phyloP scores from a whole-genome alignment of 192 early-diverging fungal genomes.

The Spizellomyces sp. region DNA sequence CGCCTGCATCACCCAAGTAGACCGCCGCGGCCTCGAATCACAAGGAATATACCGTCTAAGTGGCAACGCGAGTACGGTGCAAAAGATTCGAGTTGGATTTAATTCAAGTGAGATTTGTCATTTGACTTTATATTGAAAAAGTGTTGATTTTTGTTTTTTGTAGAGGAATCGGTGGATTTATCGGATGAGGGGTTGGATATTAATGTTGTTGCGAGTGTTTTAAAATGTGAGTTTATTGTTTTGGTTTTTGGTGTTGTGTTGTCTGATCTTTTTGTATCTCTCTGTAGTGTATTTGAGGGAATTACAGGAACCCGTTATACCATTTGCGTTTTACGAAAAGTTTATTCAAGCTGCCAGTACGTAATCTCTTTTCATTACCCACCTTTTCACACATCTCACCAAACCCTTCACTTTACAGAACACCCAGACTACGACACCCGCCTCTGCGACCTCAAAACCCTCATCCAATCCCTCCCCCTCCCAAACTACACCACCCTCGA shows the following conservation, averaged over 20 bases:
- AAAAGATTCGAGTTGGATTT: constrained; percentile 40
- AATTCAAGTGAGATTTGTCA: constrained; percentile 35
- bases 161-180: constrained; percentile 54
- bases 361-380: constrained; percentile 44
- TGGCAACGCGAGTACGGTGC: constrained; percentile 48
- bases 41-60: constrained; percentile 62
- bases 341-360: constrained; percentile 56
- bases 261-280: constrained; percentile 1
- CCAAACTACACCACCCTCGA: constrained; percentile 54
- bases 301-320: constrained; percentile 57
- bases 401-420: constrained; percentile 30
- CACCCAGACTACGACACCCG: constrained; percentile 66
- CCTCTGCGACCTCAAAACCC: constrained; percentile 65
- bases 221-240: constrained; percentile 48
- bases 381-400: constrained; percentile 20
- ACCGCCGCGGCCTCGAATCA: constrained; percentile 41
- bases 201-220: constrained; percentile 49
- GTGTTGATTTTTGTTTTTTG: constrained; percentile 11
- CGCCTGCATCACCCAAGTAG: constrained; percentile 45
- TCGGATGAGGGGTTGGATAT: constrained; percentile 46
- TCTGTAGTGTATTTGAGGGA: constrained; percentile 57
- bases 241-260: not conserved
- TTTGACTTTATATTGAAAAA: not conserved
- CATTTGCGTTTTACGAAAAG: constrained; percentile 53
- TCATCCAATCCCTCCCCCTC: constrained; percentile 60